A percentile compares a stretch with the other conserved stretches of the same genome.
Conservation (phyloP, 208 protist genomes). For the Novymonas esmeraldas region DNA sequence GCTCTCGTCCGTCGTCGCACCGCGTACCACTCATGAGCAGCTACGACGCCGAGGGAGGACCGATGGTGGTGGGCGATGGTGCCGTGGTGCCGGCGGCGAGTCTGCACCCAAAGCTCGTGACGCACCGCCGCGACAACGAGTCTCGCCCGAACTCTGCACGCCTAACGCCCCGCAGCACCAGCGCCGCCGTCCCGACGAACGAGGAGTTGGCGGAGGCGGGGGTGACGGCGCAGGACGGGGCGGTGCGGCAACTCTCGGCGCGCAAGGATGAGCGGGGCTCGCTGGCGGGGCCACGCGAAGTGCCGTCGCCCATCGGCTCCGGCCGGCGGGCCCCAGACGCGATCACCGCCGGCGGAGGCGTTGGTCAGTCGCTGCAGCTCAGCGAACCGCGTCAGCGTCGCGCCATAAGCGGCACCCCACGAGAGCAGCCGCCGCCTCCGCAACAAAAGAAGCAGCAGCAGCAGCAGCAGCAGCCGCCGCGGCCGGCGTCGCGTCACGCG, state of each 20-base stretch:
- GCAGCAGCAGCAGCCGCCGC: not conserved
- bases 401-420: slow-evolving; percentile 2
- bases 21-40: slow-evolving; percentile 12
- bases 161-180: slow-evolving; percentile 7
- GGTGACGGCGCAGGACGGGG: slow-evolving; percentile 36
- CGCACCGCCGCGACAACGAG: slow-evolving; percentile 29
- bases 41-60: slow-evolving; percentile 1
- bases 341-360: not conserved
- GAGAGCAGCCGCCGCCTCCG: too few relatives aligned
- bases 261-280: slow-evolving; percentile 30
- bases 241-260: slow-evolving; percentile 47
- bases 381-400: slow-evolving; percentile 11
- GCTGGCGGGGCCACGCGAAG: slow-evolving; percentile 36
- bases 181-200: slow-evolving; percentile 8
- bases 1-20: not conserved
- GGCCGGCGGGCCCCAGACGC: slow-evolving; percentile 3
- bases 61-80: slow-evolving; percentile 1
- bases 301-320: slow-evolving; percentile 10
- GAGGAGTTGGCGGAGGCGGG: slow-evolving; percentile 25
- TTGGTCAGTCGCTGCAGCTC: slow-evolving; percentile 11
- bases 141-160: slow-evolving; percentile 17
- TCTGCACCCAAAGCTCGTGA: slow-evolving; percentile 67
- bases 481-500: slow-evolving; percentile 5
- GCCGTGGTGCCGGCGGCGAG: not conserved
- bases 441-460: too few relatives aligned